Evolutionary conservation across 192 early-diverging fungal genomes (phyloP).

Genomic region (Coemansia sp.): DNA sequence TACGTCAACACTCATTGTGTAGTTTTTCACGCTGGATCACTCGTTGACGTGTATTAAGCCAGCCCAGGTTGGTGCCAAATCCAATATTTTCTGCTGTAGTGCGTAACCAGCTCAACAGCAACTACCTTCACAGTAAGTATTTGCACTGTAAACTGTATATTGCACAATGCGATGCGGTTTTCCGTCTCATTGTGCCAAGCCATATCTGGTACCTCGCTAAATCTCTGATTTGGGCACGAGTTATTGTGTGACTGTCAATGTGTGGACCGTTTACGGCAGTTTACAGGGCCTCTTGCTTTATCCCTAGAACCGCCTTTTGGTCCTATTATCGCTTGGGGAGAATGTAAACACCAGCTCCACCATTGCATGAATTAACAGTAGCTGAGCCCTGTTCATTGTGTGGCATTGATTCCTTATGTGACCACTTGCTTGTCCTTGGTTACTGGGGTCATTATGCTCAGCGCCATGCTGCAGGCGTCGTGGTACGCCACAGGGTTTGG

Average conservation of each 20-base stretch:
- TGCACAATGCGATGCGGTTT: not conserved
- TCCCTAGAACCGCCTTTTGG: too few relatives aligned
- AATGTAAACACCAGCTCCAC: too few relatives aligned
- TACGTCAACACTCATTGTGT: not conserved
- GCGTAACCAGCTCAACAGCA: slow-evolving; percentile 2
- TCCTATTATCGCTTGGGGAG: too few relatives aligned
- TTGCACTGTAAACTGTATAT: not conserved
- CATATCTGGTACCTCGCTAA: not conserved
- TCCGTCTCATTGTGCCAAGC: not conserved
- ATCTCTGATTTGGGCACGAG: not conserved
- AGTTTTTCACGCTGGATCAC: not conserved
- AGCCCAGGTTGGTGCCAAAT: slow-evolving; percentile 1
- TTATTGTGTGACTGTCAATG: too few relatives aligned
- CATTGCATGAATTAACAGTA: too few relatives aligned
- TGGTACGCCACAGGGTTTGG: too few relatives aligned
- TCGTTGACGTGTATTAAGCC: not conserved
- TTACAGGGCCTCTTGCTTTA: too few relatives aligned
- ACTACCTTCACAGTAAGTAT: not conserved
- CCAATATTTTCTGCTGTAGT: not conserved
- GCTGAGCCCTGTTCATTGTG: too few relatives aligned
- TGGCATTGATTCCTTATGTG: too few relatives aligned
- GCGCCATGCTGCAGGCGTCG: slow-evolving; percentile 3
- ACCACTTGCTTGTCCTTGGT: not conserved
- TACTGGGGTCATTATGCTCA: not conserved
- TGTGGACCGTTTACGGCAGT: too few relatives aligned